Evolutionary conservation across 208 protist genomes (phyloP).

Genomic region (Acanthamoeba royreba): DNA sequence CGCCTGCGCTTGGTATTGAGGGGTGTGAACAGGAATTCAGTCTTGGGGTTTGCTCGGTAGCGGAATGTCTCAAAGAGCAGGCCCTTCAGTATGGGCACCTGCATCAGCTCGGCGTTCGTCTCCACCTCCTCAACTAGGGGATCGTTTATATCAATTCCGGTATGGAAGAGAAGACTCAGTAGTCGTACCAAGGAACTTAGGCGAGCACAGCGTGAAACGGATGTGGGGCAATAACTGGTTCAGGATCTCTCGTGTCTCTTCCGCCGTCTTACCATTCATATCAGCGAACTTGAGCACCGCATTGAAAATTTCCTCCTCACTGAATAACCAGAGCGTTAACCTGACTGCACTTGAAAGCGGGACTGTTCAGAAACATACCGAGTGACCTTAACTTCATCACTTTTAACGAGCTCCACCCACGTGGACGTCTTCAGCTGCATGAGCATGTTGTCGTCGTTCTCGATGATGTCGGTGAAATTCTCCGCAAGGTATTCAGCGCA

Average conservation of each 20-base stretch:
- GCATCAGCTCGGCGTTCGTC: background rate
- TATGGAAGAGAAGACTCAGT: too few relatives aligned
- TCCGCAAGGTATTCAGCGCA: slow-evolving; percentile 18
- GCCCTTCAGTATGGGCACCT: background rate
- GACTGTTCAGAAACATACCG: too few relatives aligned
- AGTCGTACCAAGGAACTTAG: slow-evolving; percentile 14
- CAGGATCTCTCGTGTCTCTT: background rate
- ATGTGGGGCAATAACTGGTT: slow-evolving; percentile 29
- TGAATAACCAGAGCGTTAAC: too few relatives aligned
- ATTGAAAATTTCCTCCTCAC: slow-evolving; percentile 20
- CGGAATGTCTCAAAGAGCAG: slow-evolving; percentile 20
- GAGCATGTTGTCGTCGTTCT: background rate
- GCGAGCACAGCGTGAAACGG: background rate
- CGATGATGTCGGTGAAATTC: background rate
- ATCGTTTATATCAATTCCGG: too few relatives aligned
- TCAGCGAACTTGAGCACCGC: slow-evolving; percentile 17
- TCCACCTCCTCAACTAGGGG: slow-evolving; percentile 29
- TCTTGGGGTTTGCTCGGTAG: background rate
- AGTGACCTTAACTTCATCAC: slow-evolving; percentile 19
- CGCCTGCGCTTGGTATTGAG: background rate
- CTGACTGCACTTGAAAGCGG: too few relatives aligned
- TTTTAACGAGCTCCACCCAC: background rate
- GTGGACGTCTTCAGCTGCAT: slow-evolving; percentile 5
- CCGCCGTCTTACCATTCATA: background rate
- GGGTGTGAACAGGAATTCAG: background rate